Evolutionary conservation across 2,329 filamentous ascomycete genomes (phyloP).

Genomic region (Fusarium sororula): DNA sequence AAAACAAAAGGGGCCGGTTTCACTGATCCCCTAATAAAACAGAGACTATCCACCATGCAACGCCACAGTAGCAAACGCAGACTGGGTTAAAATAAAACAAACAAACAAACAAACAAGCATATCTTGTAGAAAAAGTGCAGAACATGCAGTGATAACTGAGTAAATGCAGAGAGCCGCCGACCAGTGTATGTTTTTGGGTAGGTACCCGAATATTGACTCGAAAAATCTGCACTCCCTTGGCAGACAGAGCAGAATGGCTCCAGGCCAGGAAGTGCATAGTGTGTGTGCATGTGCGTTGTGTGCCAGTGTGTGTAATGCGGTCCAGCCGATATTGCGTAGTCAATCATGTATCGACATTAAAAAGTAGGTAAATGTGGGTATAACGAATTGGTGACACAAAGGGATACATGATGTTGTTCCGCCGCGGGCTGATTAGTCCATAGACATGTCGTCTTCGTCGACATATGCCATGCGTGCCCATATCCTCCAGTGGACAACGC

Average conservation of each 20-base stretch:
- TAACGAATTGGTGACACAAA: constrained; percentile 26
- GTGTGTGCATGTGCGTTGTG: background rate
- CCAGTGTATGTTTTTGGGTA: constrained; percentile 21
- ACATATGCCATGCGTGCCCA: constrained; percentile 82
- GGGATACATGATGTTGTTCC: constrained; percentile 7
- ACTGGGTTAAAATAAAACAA: background rate
- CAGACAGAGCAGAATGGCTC: background rate
- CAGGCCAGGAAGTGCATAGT: background rate
- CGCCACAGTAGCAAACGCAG: constrained; percentile 6
- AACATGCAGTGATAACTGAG: constrained; percentile 7
- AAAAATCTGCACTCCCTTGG: background rate
- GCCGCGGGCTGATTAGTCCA: constrained; percentile 40
- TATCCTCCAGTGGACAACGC: constrained; percentile 88
- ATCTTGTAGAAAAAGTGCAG: background rate
- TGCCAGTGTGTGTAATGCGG: constrained; percentile 13
- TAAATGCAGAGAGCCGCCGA: constrained; percentile 26
- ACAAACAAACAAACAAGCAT: background rate
- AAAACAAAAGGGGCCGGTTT: background rate
- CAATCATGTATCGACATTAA: constrained; percentile 33
- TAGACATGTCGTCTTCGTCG: constrained; percentile 51
- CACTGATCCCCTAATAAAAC: background rate
- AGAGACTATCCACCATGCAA: constrained; percentile 6
- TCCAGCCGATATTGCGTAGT: constrained; percentile 27
- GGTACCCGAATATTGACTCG: background rate
- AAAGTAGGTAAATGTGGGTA: constrained; percentile 31